Conservation (phyloP, 2,329 filamentous ascomycete genomes). For the Lachnellula arida region DNA sequence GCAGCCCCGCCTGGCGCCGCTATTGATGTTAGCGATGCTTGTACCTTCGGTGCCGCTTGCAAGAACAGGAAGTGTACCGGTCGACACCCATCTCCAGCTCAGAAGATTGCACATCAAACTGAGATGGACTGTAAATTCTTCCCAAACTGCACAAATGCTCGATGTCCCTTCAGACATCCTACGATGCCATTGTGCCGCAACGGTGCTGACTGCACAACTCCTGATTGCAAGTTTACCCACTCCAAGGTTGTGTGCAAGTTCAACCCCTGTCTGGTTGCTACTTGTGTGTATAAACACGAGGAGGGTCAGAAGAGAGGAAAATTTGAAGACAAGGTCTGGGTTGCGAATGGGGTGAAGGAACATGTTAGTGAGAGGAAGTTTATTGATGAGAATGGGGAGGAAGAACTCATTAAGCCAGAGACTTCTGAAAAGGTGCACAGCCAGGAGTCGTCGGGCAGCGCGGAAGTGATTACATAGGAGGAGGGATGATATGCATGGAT, state of each 20-base stretch:
- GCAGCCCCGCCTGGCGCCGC: constrained; percentile 73
- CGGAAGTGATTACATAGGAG: constrained; percentile 24
- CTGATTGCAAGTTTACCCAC: constrained; percentile 88
- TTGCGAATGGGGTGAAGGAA: constrained; percentile 50
- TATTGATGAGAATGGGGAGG: constrained; percentile 63
- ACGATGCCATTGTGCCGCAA: constrained; percentile 84
- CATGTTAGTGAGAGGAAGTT: constrained; percentile 90
- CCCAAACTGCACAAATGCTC: constrained; percentile 83
- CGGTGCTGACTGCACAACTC: constrained; percentile 77
- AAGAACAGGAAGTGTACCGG: constrained; percentile 93
- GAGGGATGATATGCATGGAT: constrained; percentile 1
- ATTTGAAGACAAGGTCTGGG: constrained; percentile 91
- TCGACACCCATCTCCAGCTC: constrained; percentile 86
- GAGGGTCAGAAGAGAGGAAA: constrained; percentile 80
- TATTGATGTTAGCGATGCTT: constrained; percentile 75
- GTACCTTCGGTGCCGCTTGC: constrained; percentile 84
- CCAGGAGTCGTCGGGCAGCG: constrained; percentile 10
- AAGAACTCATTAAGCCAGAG: constrained; percentile 41
- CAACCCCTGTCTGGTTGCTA: constrained; percentile 85
- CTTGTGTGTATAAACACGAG: constrained; percentile 82
- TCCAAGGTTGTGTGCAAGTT: constrained; percentile 80
- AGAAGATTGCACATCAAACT: constrained; percentile 70
- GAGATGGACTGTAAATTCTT: constrained; percentile 88
- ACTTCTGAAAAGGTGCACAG: constrained; percentile 12
- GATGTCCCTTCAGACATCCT: constrained; percentile 86